These are phyloP conservation scores for Geotrichum histeridarum DNA, from an alignment of 1,139 yeast genomes.

Conservation along the genomic window DNA sequence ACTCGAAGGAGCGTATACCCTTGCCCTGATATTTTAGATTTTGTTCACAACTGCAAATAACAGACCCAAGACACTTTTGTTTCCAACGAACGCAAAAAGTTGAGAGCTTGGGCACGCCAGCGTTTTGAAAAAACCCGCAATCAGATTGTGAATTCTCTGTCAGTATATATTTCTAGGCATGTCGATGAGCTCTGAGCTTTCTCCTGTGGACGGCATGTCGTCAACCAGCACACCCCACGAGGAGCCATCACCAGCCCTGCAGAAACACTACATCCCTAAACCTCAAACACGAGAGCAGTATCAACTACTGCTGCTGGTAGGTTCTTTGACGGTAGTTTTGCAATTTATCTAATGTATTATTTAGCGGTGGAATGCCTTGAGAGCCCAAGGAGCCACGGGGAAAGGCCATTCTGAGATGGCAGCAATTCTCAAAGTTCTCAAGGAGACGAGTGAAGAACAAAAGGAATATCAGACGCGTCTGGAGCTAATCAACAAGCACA, in stretches of 20 bases:
- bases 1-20: too few species aligned
- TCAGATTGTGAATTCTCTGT: too few species aligned
- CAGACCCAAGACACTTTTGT: too few species aligned
- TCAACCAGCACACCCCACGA: neutral
- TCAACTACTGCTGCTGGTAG: conserved; percentile 35
- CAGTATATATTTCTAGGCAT: neutral
- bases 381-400: conserved; percentile 35
- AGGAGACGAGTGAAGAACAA: conserved; percentile 35
- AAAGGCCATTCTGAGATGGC: conserved; percentile 36
- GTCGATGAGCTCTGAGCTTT: neutral
- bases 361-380: conserved; percentile 41
- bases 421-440: conserved; percentile 35
- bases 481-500: conserved; percentile 28
- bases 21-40: too few species aligned
- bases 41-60: too few species aligned
- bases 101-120: too few species aligned
- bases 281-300: conserved; percentile 38
- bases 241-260: neutral
- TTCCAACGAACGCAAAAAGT: too few species aligned
- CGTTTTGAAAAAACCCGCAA: too few species aligned
- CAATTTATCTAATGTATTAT: neutral
- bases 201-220: conserved; percentile 1
- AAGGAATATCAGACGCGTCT: conserved; percentile 37
- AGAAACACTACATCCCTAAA: conserved; percentile 21
- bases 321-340: conserved; percentile 14